Percentiles rank a stretch among this genome's conserved stretches.
phyloP scores from a whole-genome alignment of 129 eudicot species.

The Deinandra increscens region DNA sequence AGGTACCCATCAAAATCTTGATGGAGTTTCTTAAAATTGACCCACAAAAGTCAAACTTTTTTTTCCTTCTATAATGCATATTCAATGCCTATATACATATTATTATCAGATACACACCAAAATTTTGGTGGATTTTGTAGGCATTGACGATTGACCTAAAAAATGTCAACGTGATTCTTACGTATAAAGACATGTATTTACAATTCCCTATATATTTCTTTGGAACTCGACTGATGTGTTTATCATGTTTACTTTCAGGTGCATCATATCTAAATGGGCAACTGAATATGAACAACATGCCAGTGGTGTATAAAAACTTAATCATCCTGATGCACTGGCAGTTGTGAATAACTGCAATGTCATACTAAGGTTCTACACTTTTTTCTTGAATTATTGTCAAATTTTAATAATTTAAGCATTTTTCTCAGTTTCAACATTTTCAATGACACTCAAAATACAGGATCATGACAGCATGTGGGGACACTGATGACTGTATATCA shows the following conservation, averaged over 20 bases:
- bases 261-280: conserved; percentile 64
- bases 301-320: conserved; percentile 53
- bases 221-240: background rate
- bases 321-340: conserved; percentile 54
- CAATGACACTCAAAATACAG: conserved; percentile 22
- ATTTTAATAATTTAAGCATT: background rate
- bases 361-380: conserved; percentile 38
- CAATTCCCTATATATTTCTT: too few relatives aligned
- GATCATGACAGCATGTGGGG: conserved; percentile 54
- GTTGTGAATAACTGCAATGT: conserved; percentile 58
- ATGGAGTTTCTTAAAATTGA: too few relatives aligned
- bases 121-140: too few relatives aligned
- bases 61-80: too few relatives aligned
- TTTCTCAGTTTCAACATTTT: background rate
- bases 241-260: conserved; percentile 35
- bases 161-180: too few relatives aligned
- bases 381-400: too few relatives aligned
- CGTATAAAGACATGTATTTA: too few relatives aligned
- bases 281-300: conserved; percentile 67
- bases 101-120: too few relatives aligned
- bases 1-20: too few relatives aligned
- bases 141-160: too few relatives aligned
- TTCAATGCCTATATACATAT: too few relatives aligned
- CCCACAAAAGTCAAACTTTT: too few relatives aligned
- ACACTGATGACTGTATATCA: conserved; percentile 49